Conservation (phyloP, 2,329 filamentous ascomycete genomes). For the Pseudocercospora eumusae region DNA sequence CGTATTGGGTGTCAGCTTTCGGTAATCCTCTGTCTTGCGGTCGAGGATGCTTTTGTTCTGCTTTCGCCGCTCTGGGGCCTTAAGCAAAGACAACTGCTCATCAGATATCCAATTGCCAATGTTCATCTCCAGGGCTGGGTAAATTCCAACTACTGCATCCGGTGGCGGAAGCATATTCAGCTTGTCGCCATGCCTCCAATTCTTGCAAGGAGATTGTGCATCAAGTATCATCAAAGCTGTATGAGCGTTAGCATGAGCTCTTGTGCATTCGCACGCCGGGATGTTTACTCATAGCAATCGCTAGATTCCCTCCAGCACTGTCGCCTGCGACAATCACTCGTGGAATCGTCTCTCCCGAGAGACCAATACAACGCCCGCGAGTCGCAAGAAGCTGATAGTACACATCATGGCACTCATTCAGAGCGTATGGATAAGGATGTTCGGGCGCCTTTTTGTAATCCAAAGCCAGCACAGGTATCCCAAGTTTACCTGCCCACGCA, state of each 20-base stretch:
- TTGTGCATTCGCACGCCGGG: no score
- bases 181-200: constrained; percentile 39
- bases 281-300: no score
- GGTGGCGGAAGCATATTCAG: constrained; percentile 56
- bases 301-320: constrained; percentile 79
- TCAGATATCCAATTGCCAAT: constrained; percentile 99
- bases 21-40: constrained; percentile 87
- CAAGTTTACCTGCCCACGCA: constrained; percentile 85
- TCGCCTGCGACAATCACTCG: constrained; percentile 75
- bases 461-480: constrained; percentile 83
- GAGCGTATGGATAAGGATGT: constrained; percentile 78
- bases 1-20: constrained; percentile 75
- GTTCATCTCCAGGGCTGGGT: constrained; percentile 92
- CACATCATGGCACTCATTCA: constrained; percentile 86
- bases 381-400: constrained; percentile 73
- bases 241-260: no score
- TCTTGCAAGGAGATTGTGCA: constrained; percentile 48
- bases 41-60: constrained; percentile 77
- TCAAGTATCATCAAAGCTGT: constrained; percentile 91
- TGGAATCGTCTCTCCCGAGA: constrained; percentile 66
- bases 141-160: constrained; percentile 79
- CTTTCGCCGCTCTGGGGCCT: constrained; percentile 74
- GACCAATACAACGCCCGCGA: constrained; percentile 72
- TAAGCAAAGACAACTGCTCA: constrained; percentile 92
- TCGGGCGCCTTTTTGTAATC: constrained; percentile 90